A percentile compares a stretch with the other conserved stretches of the same genome.
Conservation (phyloP, 352 stramenopile genomes). For the Saprolegnia parasitica region DNA sequence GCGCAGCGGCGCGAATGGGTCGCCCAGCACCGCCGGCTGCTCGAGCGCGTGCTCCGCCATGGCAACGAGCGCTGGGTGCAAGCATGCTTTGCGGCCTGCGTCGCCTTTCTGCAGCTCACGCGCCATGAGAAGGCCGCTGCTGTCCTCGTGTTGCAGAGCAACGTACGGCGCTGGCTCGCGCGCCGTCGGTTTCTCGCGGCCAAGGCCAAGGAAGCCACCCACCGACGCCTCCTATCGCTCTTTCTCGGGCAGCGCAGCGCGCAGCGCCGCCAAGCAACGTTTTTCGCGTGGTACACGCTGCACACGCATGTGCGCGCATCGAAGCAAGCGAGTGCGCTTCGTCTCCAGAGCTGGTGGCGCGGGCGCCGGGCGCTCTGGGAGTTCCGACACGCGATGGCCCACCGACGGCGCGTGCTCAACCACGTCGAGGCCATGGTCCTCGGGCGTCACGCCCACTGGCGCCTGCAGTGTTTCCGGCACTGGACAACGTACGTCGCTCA, state of each 20-base stretch:
- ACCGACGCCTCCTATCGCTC: neutral
- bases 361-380: neutral
- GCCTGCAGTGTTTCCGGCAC: neutral
- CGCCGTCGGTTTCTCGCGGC: conserved; percentile 30
- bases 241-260: conserved; percentile 5
- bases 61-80: conserved; percentile 33
- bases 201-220: neutral
- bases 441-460: neutral
- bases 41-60: conserved; percentile 35
- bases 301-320: neutral
- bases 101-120: neutral
- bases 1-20: conserved; percentile 30
- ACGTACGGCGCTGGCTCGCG: conserved; percentile 34
- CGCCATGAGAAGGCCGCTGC: conserved; percentile 26
- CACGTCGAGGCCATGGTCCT: neutral
- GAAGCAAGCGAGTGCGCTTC: neutral
- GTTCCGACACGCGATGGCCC: neutral
- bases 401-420: neutral
- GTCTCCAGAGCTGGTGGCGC: conserved; percentile 7
- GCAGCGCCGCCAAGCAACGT: neutral
- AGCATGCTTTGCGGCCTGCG: conserved; percentile 1
- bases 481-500: neutral
- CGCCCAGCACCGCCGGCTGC: conserved; percentile 35
- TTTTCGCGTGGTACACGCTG: neutral
- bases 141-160: conserved; percentile 39